Evolutionary conservation across 78 protist genomes (phyloP).

Genomic region (Emiliania huxleyi): DNA sequence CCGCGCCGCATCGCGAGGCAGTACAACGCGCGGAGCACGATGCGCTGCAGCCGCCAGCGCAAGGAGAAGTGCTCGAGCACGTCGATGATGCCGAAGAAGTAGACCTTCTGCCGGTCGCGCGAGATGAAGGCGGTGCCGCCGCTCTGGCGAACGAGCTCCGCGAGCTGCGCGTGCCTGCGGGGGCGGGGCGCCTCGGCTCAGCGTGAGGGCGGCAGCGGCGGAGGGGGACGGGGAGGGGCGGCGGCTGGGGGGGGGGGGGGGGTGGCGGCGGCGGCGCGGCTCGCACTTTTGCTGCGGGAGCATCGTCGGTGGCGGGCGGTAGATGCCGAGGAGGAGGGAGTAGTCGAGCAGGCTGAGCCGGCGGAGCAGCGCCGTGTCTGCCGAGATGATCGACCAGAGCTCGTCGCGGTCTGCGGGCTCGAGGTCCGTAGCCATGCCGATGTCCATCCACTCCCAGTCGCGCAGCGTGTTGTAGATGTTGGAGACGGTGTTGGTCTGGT

Average conservation of each 20-base stretch:
- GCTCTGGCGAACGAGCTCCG: background rate
- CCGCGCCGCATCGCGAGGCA: background rate
- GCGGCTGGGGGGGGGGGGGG: too few species aligned
- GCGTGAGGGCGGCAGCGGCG: too few species aligned
- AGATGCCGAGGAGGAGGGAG: background rate
- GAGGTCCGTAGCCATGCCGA: background rate
- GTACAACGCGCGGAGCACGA: background rate
- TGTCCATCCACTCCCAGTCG: slow-evolving; percentile 24
- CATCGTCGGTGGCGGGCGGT: background rate
- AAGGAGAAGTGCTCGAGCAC: background rate
- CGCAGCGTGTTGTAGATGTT: background rate
- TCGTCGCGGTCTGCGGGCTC: background rate
- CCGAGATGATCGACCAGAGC: background rate
- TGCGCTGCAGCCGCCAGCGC: background rate
- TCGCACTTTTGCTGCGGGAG: background rate
- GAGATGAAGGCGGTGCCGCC: background rate
- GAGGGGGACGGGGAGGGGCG: too few species aligned
- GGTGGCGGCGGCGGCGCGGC: too few species aligned
- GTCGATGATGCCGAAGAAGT: slow-evolving; percentile 18
- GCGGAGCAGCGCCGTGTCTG: background rate
- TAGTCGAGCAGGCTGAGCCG: background rate
- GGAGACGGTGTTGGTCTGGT: background rate
- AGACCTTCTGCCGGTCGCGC: background rate
- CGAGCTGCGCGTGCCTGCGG: background rate
- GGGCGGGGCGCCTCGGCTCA: too few species aligned